Conservation (phyloP, 352 stramenopile genomes). For the Globisporangium sylvaticum region DNA sequence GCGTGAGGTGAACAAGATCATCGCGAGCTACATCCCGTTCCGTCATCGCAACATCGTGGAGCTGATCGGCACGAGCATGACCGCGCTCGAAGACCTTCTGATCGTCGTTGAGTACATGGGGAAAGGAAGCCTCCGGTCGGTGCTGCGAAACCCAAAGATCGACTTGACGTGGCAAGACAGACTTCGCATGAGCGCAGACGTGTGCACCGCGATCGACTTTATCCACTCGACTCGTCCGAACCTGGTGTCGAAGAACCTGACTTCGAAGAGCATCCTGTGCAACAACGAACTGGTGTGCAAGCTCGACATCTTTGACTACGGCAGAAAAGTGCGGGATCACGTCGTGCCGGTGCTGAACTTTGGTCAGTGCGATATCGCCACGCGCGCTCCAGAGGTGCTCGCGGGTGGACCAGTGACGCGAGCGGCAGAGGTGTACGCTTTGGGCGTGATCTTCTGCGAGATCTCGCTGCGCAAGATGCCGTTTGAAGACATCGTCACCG, state of each 20-base stretch:
- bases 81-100: slow-evolving; percentile 50
- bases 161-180: slow-evolving; percentile 51
- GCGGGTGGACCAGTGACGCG: slow-evolving; percentile 35
- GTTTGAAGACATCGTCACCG: slow-evolving; percentile 39
- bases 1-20: slow-evolving; percentile 41
- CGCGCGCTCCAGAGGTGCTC: slow-evolving; percentile 57
- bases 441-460: slow-evolving; percentile 75
- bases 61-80: slow-evolving; percentile 62
- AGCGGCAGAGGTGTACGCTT: slow-evolving; percentile 60
- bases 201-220: slow-evolving; percentile 47
- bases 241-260: slow-evolving; percentile 47
- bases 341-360: slow-evolving; percentile 37
- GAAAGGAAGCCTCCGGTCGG: slow-evolving; percentile 56
- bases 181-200: slow-evolving; percentile 46
- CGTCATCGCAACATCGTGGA: slow-evolving; percentile 64
- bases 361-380: slow-evolving; percentile 53
- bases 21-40: slow-evolving; percentile 51
- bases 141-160: slow-evolving; percentile 43
- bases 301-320: slow-evolving; percentile 74
- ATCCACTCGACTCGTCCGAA: slow-evolving; percentile 35
- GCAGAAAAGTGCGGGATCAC: slow-evolving; percentile 40
- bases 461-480: slow-evolving; percentile 42
- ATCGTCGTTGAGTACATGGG: slow-evolving; percentile 77
- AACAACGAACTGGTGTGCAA: slow-evolving; percentile 62
- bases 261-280: slow-evolving; percentile 54